Base-by-base conservation (phyloP, 2,329 filamentous ascomycete species). In the Nemania sp. region DNA sequence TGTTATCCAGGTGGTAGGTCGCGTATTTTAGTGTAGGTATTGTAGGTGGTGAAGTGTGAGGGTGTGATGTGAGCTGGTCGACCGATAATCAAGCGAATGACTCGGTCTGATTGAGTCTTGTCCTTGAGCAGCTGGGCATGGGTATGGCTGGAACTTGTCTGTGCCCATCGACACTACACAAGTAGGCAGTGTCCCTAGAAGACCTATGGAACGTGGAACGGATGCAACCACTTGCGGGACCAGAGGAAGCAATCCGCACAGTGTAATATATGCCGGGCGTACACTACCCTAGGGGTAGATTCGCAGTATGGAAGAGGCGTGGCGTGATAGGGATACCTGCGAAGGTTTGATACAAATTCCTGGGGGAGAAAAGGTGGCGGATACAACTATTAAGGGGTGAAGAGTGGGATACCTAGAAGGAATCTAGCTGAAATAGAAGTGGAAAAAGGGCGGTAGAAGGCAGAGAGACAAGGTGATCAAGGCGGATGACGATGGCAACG, bases 11-110 rank as follows among this genome's bases (percentile, higher is more conserved):
- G 4, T 29, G 25, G 25, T 29, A 29, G 25, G 25, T 29, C 25
- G 25, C 25, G 25, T 29, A 29, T 4, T 4, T 3, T 29, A 29
- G 7, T 7, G 15, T 13, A 50, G 42, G 37, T 21, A 20, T 17
- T 43, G 42, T 9, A 58, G 37, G 50, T 52, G 10, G 21, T 57
- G 48, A 51, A 43, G 45, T 45, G n/a, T 29, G 35, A 53, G 37
- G 39, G 39, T 42, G 21, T 51, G 35, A 32, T 57, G 20, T 50
- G 49, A 50, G 59, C 63, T 68, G 67, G 60, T 64, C 63, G 67
- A 67, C 69, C 69, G 69, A 72, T 69, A 65, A 72, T 72, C 70
- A 73, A 70, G 53, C 65, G 64, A 72, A 73, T 73, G 70, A 73
- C 71, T 73, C 71, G 67, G 66, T 64, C 60, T 48, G 39, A 46